Evolutionary conservation across 164 flowering plant genomes (phyloP), one percentile per base, ranked within the genome.

Genomic region (Piper betle): DNA sequence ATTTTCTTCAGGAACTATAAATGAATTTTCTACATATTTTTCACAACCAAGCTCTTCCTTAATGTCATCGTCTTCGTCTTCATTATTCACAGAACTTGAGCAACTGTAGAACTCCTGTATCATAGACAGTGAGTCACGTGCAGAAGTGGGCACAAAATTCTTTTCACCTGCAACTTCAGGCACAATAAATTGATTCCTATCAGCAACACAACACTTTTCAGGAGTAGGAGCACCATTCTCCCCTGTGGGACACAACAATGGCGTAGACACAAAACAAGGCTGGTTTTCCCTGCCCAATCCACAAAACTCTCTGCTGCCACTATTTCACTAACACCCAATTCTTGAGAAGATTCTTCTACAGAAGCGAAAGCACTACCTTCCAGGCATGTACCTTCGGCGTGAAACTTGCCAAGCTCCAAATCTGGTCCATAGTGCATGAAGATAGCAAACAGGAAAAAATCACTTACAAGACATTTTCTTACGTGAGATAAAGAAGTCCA

Each of bases 181-280:
- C 56, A 62, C 57, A 64, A 67, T 55, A 60, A 53, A 62, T 48
- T 60, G 66, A 57, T 50, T 74, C 50, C 60, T 18, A 17, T 40
- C 52, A 20, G 20, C 55, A 37, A 39, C 58, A 62, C 59, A 61
- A 60, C 53, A 57, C 33, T 25, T 25, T 55, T 69, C 70, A 66
- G 58, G 63, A 58, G 52, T 61, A 64, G 72, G 48, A 53, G 53
- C 67, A 48, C 19, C 55, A 43, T 40, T 57, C 3, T 13, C 25
- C 18, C 62, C 48, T 41, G 53, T 66, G 12, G 18, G 58, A 37
- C 43, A 66, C 43, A 64, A 52, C 48, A 53, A 46, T 62, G 71
- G 53, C 57, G 48, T 39, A 48, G 60, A 39, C 2, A 41, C 66
- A 57, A 63, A 65, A 55, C 39, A 13, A 38, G 39, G 25, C 58